Conservation (phyloP, 2,329 filamentous ascomycete species). For the Diaporthe amygdali region DNA sequence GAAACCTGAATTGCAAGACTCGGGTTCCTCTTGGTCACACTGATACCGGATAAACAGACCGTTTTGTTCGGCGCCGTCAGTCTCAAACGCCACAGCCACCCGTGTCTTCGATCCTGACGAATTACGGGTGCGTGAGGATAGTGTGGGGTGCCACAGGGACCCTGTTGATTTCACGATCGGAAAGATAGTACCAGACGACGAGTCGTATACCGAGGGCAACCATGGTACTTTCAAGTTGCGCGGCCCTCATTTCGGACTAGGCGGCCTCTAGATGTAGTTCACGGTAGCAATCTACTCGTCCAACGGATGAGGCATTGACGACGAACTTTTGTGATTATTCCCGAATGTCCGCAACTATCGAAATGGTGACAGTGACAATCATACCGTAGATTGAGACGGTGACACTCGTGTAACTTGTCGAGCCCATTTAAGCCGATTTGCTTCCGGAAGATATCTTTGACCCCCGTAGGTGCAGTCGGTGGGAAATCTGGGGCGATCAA, state of each 20-base stretch:
- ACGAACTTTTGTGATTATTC: neutral
- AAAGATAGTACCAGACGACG: neutral
- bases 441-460: neutral
- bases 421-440: conserved; percentile 6
- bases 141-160: neutral
- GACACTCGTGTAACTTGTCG: neutral
- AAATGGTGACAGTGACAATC: neutral
- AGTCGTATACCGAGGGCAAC: neutral
- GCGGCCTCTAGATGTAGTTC: neutral
- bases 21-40: neutral
- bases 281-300: neutral
- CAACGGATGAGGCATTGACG: neutral
- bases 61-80: too few species aligned
- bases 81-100: neutral
- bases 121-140: neutral
- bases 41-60: conserved; percentile 7
- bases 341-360: conserved; percentile 1
- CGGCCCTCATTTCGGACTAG: neutral
- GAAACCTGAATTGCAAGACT: neutral
- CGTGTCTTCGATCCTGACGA: neutral
- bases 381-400: neutral
- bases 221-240: neutral
- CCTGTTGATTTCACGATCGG: neutral
- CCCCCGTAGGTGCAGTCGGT: neutral
- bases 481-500: neutral